Base-by-base conservation (phyloP, 139 green algal species). In the Volvox africanus region DNA sequence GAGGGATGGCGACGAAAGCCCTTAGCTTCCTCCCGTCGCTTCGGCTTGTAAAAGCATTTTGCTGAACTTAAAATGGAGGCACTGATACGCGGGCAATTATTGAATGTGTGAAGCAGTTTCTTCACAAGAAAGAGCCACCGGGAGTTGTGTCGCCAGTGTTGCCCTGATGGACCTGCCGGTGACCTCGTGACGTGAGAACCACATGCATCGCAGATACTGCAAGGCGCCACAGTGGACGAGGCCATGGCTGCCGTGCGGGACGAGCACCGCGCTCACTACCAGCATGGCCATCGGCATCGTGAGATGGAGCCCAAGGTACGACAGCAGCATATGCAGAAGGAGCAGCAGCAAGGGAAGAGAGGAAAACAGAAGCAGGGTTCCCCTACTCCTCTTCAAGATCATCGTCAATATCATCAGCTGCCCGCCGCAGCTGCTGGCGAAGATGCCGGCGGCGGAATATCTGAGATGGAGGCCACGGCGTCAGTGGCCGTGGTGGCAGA, bases 161-260 rank as follows among this genome's bases (percentile, higher is more conserved):
- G 44, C 5, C 9, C 44, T 5, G 44, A 9, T 55, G 44, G 44
- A 55, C 44, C 5, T 55, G 44, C 5, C 44, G 44, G 9, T 55
- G 44, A 55, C 44, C 44, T 5, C 5, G 9, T 55, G 44, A 9
- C 44, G 44, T 14, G 44, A 5, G 5, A 55, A 55, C 44, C 44
- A 9, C 44, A 9, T 55, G 9, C 5, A 20, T 17, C 37, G 20
- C 84, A 89, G 84, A 13, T 89, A 36, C 84, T 89, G 17, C 24
- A 44, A 16, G 84, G 84, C 16, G 68, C 84, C 5, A 55, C 68
- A 11, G 24, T 80, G 35, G 84, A 80, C 32, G n/a, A 81, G 84
- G 84, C 84, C 0, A 22, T 89, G 19, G 68, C 67, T 19, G 84
- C 84, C 9, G 35, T 69, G 21, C 84, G 84, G 26, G 68, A 80